These are phyloP conservation scores for Cytidiella melzeri DNA, from an alignment of 768 basidiomycete species.

Conservation along the genomic window DNA sequence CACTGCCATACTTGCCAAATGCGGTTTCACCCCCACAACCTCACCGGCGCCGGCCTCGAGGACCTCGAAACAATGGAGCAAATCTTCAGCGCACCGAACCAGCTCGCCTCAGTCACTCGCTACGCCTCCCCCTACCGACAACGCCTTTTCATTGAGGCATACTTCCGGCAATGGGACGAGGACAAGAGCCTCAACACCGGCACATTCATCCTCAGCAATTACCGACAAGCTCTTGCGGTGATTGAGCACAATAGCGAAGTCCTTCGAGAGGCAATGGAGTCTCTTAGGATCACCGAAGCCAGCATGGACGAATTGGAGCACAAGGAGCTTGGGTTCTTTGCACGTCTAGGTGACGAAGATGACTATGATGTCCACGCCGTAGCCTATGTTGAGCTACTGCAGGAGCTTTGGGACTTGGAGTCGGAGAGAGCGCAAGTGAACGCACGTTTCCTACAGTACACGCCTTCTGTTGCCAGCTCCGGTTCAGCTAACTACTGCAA, in stretches of 20 bases:
- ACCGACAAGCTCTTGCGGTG: constrained; percentile 24
- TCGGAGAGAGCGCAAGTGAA: neutral
- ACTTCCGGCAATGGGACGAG: constrained; percentile 12
- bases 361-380: constrained; percentile 22
- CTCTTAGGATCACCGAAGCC: neutral
- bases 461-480: neutral
- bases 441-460: neutral
- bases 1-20: constrained; percentile 31
- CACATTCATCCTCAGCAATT: constrained; percentile 22
- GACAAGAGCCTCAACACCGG: constrained; percentile 25
- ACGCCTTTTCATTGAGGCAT: constrained; percentile 2
- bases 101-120: constrained; percentile 10
- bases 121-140: constrained; percentile 11
- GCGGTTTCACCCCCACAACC: constrained; percentile 24
- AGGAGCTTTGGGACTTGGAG: constrained; percentile 13
- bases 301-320: constrained; percentile 14
- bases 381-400: constrained; percentile 28
- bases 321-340: constrained; percentile 25
- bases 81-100: constrained; percentile 29
- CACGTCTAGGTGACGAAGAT: constrained; percentile 22
- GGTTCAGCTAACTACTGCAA: neutral
- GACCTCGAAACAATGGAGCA: constrained; percentile 29
- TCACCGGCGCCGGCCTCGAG: constrained; percentile 28
- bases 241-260: constrained; percentile 12
- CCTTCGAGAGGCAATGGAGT: no score